phyloP scores from a whole-genome alignment of 371 early-diverging fungal species.

The Mucor saturninus region DNA sequence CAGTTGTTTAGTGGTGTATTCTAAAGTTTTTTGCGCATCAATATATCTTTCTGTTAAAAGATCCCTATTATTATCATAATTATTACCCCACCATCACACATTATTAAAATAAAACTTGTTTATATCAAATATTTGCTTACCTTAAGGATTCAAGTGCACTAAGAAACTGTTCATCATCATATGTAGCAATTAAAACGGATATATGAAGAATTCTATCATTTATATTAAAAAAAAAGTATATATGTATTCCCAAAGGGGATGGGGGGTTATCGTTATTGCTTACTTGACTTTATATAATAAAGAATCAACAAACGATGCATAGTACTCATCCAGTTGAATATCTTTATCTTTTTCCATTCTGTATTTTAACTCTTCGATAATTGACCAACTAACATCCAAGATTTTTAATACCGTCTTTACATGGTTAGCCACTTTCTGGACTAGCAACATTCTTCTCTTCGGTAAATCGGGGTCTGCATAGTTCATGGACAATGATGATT shows the following conservation, averaged over 20 bases:
- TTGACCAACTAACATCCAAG: slow-evolving; percentile 22
- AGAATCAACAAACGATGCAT: slow-evolving; percentile 13
- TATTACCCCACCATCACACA: background rate
- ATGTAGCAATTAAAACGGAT: slow-evolving; percentile 16
- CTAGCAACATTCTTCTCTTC: slow-evolving; percentile 2
- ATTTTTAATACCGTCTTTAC: slow-evolving; percentile 14
- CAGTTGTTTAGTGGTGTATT: slow-evolving; percentile 11
- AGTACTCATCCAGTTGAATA: slow-evolving; percentile 10
- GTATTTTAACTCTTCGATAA: slow-evolving; percentile 27
- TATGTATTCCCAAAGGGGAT: no score
- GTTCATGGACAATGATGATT: no score
- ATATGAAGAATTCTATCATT: slow-evolving; percentile 19
- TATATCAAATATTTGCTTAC: slow-evolving; percentile 11
- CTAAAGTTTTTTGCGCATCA: slow-evolving; percentile 18
- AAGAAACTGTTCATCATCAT: slow-evolving; percentile 14
- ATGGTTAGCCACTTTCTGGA: background rate
- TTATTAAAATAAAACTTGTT: slow-evolving; percentile 3
- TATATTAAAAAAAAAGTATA: background rate
- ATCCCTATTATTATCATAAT: slow-evolving; percentile 15
- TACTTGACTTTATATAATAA: slow-evolving; percentile 21
- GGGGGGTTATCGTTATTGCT: background rate
- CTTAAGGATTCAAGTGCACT: slow-evolving; percentile 17
- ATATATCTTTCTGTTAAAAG: slow-evolving; percentile 16
- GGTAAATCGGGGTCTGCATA: background rate
- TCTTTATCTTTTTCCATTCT: slow-evolving; percentile 12